Evolutionary conservation across 371 early-diverging fungal genomes (phyloP).

Genomic region (Amoeboradix gromovi): DNA sequence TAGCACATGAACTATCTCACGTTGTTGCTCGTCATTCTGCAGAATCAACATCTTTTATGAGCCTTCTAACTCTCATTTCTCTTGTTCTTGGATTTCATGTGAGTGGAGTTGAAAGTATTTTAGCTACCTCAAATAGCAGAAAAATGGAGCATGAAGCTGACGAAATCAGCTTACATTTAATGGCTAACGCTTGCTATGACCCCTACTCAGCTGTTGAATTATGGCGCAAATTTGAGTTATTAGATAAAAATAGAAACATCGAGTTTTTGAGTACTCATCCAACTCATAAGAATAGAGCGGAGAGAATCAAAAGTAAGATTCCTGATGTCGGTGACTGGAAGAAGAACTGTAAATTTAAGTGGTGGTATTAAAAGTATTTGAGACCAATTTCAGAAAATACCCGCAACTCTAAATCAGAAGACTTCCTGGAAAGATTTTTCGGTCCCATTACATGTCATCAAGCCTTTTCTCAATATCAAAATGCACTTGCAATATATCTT

Average conservation of each 20-base stretch:
- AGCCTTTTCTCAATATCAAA: too few species aligned
- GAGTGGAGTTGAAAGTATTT: conserved; percentile 23
- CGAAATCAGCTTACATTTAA: conserved; percentile 31
- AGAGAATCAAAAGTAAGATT: conserved; percentile 31
- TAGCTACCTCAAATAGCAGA: conserved; percentile 37
- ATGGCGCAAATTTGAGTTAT: conserved; percentile 6
- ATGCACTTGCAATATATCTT: too few species aligned
- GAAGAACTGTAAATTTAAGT: conserved; percentile 13
- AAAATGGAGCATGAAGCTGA: conserved; percentile 67
- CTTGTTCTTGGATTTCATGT: conserved; percentile 18
- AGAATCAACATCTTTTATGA: conserved; percentile 43
- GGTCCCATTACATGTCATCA: too few species aligned
- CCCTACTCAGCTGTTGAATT: conserved; percentile 35
- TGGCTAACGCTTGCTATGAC: conserved; percentile 74
- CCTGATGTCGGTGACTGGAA: conserved; percentile 22
- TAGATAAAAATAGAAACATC: conserved; percentile 15
- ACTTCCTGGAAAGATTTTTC: too few species aligned
- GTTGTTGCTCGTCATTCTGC: conserved; percentile 33
- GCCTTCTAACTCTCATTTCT: conserved; percentile 25
- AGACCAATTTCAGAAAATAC: too few species aligned
- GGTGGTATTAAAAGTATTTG: conserved; percentile 9
- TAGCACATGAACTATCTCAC: conserved; percentile 43
- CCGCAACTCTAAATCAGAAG: too few species aligned
- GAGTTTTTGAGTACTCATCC: conserved; percentile 70
- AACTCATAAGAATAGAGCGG: conserved; percentile 32